Evolutionary conservation across 345 rosid species (phyloP), one percentile per base, ranked within the genome.

Genomic region (Combretum micranthum): DNA sequence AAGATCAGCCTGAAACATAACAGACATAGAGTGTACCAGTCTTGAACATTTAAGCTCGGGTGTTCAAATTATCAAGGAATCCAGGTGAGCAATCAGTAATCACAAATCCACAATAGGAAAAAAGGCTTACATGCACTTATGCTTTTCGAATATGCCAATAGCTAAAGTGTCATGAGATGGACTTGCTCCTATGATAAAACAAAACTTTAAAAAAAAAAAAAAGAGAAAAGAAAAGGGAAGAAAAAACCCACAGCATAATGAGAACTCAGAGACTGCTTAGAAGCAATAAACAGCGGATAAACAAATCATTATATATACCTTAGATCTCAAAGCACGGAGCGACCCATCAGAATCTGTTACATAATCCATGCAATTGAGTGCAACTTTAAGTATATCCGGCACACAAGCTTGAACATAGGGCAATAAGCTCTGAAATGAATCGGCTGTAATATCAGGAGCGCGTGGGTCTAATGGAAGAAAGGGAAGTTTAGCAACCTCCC

Each of bases 391-490:
- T 57, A 94, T 77, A 68, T 86, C 90, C 0, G 99, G 97, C 44
- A 90, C 84, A 62, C 99, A 94, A 44, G 80, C 79, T 75, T 84
- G 96, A 64, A 94, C 90, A 64, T 87, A 73, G 51, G 83, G 87
- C 57, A 97, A 87, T 49, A 89, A 76, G 49, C 74, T 85, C 76
- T 84, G 86, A 71, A 82, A 83, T 57, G 68, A 69, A 32, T 81
- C 80, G 12, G 64, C 3, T 1, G 73, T 74, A 63, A 69, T 63
- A 69, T 87, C 86, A 1, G 90, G 85, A 49, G 67, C 66, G 61
- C 96, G 79, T 52, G 97, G 99, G 77, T 87, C 99, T 15, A 90
- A 76, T 47, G 92, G 83, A 62, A 94, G 88, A 62, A 94, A 90
- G 1, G 90, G 88, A 68, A 90, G 88, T 70, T 79, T 90, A 53